phyloP scores from a whole-genome alignment of 1,284 basidiomycete genomes.

The Ganoderma sinense region DNA sequence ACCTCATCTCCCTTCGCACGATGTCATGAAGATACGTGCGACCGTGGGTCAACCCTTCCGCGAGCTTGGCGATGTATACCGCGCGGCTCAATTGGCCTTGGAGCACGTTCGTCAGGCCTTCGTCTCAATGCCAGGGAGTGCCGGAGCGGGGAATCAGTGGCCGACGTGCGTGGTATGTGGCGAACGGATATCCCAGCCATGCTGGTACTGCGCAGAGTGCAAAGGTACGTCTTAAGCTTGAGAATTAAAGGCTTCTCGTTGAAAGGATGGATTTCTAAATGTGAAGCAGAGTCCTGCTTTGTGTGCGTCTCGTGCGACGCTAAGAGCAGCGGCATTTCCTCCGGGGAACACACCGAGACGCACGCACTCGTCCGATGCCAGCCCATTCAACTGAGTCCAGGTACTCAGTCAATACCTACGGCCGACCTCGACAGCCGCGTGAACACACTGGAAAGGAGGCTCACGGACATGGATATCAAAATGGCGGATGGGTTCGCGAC shows the following conservation, averaged over 20 bases:
- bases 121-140: not conserved
- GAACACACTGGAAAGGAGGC: not conserved
- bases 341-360: not conserved
- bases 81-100: not conserved
- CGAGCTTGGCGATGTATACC: constrained; percentile 2
- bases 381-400: not conserved
- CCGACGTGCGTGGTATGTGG: not conserved
- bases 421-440: not conserved
- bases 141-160: not conserved
- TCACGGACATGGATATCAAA: not conserved
- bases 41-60: not conserved
- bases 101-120: constrained; percentile 1
- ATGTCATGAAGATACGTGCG: constrained; percentile 8
- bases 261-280: too few relatives aligned
- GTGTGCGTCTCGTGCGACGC: constrained; percentile 4
- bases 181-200: constrained; percentile 1
- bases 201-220: constrained; percentile 23
- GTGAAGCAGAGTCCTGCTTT: not conserved
- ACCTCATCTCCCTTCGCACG: constrained; percentile 9
- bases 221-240: not conserved
- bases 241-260: not conserved
- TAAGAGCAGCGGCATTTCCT: constrained; percentile 1
- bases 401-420: not conserved
- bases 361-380: constrained; percentile 17
- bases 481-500: too few relatives aligned